These are phyloP conservation scores for Calonectria pteridis DNA, from an alignment of 2,329 filamentous ascomycete species.

Conservation along the genomic window DNA sequence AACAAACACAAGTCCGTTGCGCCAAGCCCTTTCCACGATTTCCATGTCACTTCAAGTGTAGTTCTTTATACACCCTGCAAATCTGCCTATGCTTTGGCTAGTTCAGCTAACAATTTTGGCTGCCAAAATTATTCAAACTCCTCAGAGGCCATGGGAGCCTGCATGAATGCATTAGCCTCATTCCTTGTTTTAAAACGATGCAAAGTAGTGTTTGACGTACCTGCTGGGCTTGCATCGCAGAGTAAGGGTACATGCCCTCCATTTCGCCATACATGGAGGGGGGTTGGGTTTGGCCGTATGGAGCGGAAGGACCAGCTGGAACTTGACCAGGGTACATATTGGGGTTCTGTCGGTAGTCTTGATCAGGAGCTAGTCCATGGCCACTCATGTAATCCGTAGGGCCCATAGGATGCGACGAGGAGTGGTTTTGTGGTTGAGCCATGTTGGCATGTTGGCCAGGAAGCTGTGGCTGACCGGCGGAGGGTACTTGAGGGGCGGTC, in stretches of 20 bases:
- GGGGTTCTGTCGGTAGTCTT: conserved; percentile 83
- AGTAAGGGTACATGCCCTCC: conserved; percentile 88
- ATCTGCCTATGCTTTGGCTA: neutral
- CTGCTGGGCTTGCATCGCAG: conserved; percentile 84
- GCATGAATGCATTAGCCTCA: conserved; percentile 26
- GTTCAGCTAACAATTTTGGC: neutral
- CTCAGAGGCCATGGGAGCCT: conserved; percentile 60
- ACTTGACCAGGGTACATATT: conserved; percentile 87
- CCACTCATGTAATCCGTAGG: conserved; percentile 73
- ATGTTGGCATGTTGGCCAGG: conserved; percentile 64
- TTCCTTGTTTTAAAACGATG: neutral
- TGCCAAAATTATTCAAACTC: conserved; percentile 56
- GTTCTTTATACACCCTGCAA: conserved; percentile 27
- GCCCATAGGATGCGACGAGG: conserved; percentile 68
- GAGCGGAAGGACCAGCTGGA: conserved; percentile 76
- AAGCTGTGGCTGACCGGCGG: conserved; percentile 65
- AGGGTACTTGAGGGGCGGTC: conserved; percentile 57
- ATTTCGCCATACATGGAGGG: conserved; percentile 81
- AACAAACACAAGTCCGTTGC: conserved; percentile 38
- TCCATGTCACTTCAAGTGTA: conserved; percentile 24
- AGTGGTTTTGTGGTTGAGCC: conserved; percentile 68
- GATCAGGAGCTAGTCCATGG: conserved; percentile 74
- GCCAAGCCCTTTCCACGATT: conserved; percentile 39
- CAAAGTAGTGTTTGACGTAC: conserved; percentile 61
- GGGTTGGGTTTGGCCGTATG: conserved; percentile 83